A percentile compares a stretch with the other conserved stretches of the same genome.
Conservation (phyloP, 306 rosid species). For the Canavalia ensiformis region DNA sequence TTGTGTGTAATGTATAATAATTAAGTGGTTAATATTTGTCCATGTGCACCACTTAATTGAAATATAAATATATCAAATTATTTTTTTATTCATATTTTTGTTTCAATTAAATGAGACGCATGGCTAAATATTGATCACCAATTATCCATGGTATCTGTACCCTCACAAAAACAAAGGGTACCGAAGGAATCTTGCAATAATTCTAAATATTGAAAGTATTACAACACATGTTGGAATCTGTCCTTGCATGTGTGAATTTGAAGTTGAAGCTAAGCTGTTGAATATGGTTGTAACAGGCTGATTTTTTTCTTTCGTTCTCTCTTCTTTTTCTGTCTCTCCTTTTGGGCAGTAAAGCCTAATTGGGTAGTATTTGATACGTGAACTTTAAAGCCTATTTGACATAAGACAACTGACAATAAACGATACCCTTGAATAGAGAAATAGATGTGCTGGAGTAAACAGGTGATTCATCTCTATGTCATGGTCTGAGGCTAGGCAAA, state of each 20-base stretch:
- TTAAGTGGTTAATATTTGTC: neutral
- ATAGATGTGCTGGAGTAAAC: neutral
- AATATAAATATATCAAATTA: neutral
- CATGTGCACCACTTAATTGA: neutral
- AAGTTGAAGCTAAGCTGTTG: neutral
- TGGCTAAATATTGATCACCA: constrained; percentile 1
- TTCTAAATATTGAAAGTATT: neutral
- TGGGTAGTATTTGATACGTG: constrained; percentile 16
- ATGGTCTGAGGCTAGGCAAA: constrained; percentile 14
- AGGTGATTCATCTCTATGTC: constrained; percentile 2
- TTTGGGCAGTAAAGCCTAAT: neutral
- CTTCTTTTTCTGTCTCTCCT: neutral
- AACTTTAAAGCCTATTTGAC: constrained; percentile 39
- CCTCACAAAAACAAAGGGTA: neutral
- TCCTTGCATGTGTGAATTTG: constrained; percentile 15
- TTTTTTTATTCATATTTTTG: neutral
- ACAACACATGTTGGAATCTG: neutral
- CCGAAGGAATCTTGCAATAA: neutral
- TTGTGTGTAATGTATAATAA: neutral
- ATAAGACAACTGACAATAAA: neutral
- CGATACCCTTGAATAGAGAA: neutral
- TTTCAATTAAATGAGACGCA: neutral
- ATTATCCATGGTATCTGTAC: neutral
- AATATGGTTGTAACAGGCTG: neutral
- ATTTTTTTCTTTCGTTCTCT: neutral